Base-by-base conservation (phyloP, 2,329 filamentous ascomycete genomes). In the Fonsecaea pedrosoi region DNA sequence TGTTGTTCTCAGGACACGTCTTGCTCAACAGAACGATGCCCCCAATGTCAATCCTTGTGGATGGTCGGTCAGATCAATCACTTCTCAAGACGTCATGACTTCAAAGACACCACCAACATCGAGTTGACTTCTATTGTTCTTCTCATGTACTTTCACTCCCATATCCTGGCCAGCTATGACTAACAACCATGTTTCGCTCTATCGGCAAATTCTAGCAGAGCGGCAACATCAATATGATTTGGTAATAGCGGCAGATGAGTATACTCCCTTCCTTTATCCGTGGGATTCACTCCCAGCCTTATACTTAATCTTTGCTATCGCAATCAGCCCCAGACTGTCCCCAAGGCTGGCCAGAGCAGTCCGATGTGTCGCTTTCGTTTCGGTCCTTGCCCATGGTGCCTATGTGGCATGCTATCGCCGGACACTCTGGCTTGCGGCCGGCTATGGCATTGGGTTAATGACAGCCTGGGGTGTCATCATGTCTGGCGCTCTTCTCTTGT, bases 371-470 rank as follows among this genome's bases (percentile, higher is more conserved):
- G 55, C 61, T 4, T 69, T 71, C 38, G n/a, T 60, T 37, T 45
- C 68, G 13, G 59, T 70, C 9, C 12, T 69, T n/a, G 15, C 18
- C 0, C 68, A 69, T 25, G 54, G 62, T 30, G 21, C 55, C 6
- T 70, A 69, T 55, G 56, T 69, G 10, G 60, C 56, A 15, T 45
- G 21, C 34, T 58, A 65, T 48, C 60, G 80, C 53, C 81, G 83
- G 68, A 82, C 81, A n/a, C 76, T 83, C 7, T 78, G 80, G 32
- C 78, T 85, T 25, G 84, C 81, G 1, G 80, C 83, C 69, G 82
- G 84, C 0, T 85, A 87, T 68, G 83, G 83, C 13, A 76, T 87
- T 15, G 87, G 87, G 0, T 70, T 89, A 18, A 75, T 85, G 7
- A 82, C 78, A 18, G 77, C 81, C 15, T 89, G 84, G 83, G 82